A percentile compares a stretch with the other conserved stretches of the same genome.
These are phyloP conservation scores for Linnemannia hyalina DNA, from an alignment of 192 early-diverging fungal species.

Conservation along the genomic window DNA sequence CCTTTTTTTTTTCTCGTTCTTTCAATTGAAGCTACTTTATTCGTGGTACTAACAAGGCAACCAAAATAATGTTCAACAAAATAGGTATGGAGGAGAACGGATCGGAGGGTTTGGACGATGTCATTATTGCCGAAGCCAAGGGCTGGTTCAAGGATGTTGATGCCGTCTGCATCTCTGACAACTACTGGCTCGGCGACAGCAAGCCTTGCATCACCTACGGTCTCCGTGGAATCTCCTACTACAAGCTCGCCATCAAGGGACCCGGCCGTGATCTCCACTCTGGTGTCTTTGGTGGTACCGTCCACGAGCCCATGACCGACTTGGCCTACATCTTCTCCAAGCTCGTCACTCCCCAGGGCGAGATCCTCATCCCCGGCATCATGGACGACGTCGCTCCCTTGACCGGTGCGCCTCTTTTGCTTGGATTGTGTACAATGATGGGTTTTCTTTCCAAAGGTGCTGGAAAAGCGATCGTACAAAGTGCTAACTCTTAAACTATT, in stretches of 20 bases:
- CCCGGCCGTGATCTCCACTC: conserved; percentile 95
- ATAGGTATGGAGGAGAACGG: conserved; percentile 78
- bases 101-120: conserved; percentile 93
- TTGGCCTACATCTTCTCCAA: conserved; percentile 85
- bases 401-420: conserved; percentile 61
- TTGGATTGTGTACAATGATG: not conserved
- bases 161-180: conserved; percentile 97
- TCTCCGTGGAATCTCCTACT: conserved; percentile 85
- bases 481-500: not conserved
- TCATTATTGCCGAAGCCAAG: conserved; percentile 89
- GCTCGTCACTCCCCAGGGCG: conserved; percentile 87
- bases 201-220: conserved; percentile 99
- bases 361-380: conserved; percentile 93
- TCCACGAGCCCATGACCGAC: conserved; percentile 99
- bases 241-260: conserved; percentile 77
- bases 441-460: not conserved
- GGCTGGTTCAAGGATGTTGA: conserved; percentile 93
- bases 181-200: conserved; percentile 97
- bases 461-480: not conserved
- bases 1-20: not conserved
- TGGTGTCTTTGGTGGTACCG: conserved; percentile 94
- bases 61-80: not conserved
- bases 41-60: not conserved
- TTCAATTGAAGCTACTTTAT: not conserved
- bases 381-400: conserved; percentile 91